phyloP scores from a whole-genome alignment of 768 basidiomycete genomes.

The Peribolospora kevripleyi region DNA sequence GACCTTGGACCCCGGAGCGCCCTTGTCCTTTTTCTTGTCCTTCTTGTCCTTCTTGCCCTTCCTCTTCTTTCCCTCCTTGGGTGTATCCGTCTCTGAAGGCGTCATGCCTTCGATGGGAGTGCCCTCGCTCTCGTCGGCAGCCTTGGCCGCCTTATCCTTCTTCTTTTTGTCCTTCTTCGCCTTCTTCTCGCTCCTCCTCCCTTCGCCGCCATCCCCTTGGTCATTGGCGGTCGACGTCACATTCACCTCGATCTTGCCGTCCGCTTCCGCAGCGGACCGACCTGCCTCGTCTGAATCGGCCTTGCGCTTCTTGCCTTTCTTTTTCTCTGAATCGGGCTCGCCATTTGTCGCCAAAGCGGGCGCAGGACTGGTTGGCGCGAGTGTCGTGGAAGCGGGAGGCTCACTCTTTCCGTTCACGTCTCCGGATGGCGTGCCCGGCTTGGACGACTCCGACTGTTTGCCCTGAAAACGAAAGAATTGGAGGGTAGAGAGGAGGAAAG shows the following conservation, averaged over 20 bases:
- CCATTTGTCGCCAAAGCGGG: not conserved
- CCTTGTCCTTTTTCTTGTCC: too few species aligned
- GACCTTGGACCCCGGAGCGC: too few species aligned
- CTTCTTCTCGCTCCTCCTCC: slow-evolving; percentile 2
- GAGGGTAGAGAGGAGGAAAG: not conserved
- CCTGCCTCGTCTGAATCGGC: not conserved
- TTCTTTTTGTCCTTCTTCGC: slow-evolving; percentile 1
- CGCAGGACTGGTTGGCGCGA: not conserved
- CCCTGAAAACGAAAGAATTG: too few species aligned
- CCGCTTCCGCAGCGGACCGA: too few species aligned
- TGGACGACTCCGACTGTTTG: too few species aligned
- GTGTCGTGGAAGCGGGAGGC: not conserved
- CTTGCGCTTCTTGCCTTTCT: not conserved
- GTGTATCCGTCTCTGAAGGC: not conserved
- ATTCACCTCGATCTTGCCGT: too few species aligned
- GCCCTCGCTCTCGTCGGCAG: not conserved
- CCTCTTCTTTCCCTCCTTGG: too few species aligned
- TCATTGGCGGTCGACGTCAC: too few species aligned
- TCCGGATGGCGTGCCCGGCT: too few species aligned
- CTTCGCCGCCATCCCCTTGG: not conserved
- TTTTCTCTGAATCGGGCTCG: not conserved
- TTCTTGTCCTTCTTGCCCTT: too few species aligned
- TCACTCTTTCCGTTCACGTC: too few species aligned
- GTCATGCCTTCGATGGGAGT: not conserved
- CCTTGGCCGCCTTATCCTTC: not conserved